Percentiles rank a stretch among this genome's conserved stretches.
Evolutionary conservation across 441 rosid species (phyloP).

Genomic region (Pelargonium citronellum): DNA sequence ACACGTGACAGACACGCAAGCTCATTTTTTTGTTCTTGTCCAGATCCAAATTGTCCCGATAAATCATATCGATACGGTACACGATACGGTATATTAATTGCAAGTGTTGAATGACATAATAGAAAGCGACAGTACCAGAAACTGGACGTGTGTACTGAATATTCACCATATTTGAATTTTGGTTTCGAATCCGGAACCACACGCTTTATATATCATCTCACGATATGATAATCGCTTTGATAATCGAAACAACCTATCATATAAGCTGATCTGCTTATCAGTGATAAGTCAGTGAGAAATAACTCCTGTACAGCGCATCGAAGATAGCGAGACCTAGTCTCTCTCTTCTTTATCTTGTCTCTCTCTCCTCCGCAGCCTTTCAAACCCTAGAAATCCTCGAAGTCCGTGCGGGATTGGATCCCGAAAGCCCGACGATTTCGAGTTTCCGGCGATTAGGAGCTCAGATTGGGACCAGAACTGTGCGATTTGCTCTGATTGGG

Average conservation of each 20-base stretch:
- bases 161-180: constrained; percentile 77
- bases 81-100: no score
- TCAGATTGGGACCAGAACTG: constrained; percentile 15
- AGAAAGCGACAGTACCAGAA: constrained; percentile 47
- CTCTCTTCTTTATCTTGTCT: constrained; percentile 27
- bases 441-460: constrained; percentile 14
- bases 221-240: constrained; percentile 19
- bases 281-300: constrained; percentile 44
- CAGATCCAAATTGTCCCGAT: no score
- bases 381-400: constrained; percentile 68
- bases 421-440: not conserved
- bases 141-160: constrained; percentile 79
- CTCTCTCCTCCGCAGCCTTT: constrained; percentile 37
- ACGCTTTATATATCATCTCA: constrained; percentile 23
- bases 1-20: no score
- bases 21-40: no score
- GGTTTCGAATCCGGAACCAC: constrained; percentile 67
- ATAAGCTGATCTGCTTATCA: fast-evolving
- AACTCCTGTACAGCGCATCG: constrained; percentile 67
- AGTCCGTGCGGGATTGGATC: constrained; percentile 25
- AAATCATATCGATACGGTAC: no score
- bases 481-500: not conserved
- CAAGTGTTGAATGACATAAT: no score
- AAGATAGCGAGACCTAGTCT: constrained; percentile 68
- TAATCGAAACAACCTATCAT: fast-evolving